Conservation (phyloP, 306 rosid genomes). For the Casuarina equisetifolia region DNA sequence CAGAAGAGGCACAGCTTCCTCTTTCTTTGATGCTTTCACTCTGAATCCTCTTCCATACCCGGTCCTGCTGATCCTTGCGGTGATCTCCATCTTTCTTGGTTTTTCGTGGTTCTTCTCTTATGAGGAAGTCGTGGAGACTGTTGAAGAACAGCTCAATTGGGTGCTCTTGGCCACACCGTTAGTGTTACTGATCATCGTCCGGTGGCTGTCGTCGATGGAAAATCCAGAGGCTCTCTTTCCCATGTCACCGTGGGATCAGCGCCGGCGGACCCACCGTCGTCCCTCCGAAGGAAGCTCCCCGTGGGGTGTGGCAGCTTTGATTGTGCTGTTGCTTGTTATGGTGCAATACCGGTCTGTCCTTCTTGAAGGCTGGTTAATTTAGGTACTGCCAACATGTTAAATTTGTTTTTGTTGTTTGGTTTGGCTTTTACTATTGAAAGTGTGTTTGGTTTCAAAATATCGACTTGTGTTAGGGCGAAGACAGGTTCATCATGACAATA, state of each 20-base stretch:
- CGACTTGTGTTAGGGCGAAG: background rate
- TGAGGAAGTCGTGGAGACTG: slow-evolving; percentile 58
- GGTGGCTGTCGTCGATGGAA: slow-evolving; percentile 67
- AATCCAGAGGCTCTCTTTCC: slow-evolving; percentile 45
- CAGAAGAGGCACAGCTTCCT: slow-evolving; percentile 43
- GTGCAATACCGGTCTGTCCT: slow-evolving; percentile 64
- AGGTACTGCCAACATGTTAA: background rate
- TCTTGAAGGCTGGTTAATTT: slow-evolving; percentile 62
- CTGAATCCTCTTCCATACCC: slow-evolving; percentile 72
- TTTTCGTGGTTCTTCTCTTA: slow-evolving; percentile 61
- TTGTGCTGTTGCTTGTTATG: slow-evolving; percentile 64
- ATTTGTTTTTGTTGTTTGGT: background rate
- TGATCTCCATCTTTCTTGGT: slow-evolving; percentile 56
- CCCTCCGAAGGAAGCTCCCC: slow-evolving; percentile 88
- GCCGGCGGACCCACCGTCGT: slow-evolving; percentile 40
- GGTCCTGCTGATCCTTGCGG: slow-evolving; percentile 58
- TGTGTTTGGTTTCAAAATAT: background rate
- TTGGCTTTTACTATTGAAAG: background rate
- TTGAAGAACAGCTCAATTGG: slow-evolving; percentile 56
- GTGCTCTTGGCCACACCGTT: slow-evolving; percentile 54
- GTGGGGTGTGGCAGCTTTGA: slow-evolving; percentile 92
- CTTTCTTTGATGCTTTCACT: slow-evolving; percentile 56
- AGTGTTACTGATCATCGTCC: slow-evolving; percentile 47
- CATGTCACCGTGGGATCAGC: slow-evolving; percentile 50
- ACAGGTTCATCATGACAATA: background rate